Evolutionary conservation across 768 basidiomycete genomes (phyloP).

Genomic region (Calocera cornea): DNA sequence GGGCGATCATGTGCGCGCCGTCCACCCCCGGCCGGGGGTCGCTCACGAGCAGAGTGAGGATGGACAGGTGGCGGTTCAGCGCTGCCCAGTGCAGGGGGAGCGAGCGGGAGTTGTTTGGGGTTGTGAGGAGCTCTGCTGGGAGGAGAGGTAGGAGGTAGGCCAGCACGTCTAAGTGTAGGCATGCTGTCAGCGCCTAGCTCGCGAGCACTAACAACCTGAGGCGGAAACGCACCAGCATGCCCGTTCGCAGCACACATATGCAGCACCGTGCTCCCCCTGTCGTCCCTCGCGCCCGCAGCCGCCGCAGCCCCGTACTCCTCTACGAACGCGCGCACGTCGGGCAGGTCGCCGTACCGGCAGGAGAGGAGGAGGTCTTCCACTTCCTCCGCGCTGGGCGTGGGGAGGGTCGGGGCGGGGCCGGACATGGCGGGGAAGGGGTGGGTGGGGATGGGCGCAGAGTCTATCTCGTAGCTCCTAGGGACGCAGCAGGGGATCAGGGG

Average conservation of each 20-base stretch:
- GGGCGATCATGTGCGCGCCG: conserved; percentile 56
- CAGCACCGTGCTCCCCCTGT: conserved; percentile 61
- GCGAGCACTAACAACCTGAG: not conserved
- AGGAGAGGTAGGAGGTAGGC: conserved; percentile 54
- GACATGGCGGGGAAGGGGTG: too few species aligned
- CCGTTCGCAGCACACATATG: conserved; percentile 89
- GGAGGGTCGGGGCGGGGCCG: too few species aligned
- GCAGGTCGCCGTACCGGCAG: conserved; percentile 77
- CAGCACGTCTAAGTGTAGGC: conserved; percentile 46
- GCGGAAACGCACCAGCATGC: conserved; percentile 48
- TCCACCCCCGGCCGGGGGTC: conserved; percentile 36
- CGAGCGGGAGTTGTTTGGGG: conserved; percentile 57
- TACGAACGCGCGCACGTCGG: conserved; percentile 58
- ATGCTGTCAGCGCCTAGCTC: not conserved
- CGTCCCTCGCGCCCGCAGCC: conserved; percentile 42
- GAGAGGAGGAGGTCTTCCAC: conserved; percentile 62
- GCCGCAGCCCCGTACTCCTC: conserved; percentile 38
- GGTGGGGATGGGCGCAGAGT: too few species aligned
- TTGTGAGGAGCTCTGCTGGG: conserved; percentile 40
- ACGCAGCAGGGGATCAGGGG: not conserved
- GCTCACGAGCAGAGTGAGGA: conserved; percentile 45
- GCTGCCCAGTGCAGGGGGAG: conserved; percentile 89
- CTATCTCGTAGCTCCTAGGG: not conserved
- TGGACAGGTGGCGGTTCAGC: conserved; percentile 59
- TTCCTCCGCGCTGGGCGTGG: conserved; percentile 23